Conservation (phyloP, 208 protist species). For the Crithidia fasciculata region DNA sequence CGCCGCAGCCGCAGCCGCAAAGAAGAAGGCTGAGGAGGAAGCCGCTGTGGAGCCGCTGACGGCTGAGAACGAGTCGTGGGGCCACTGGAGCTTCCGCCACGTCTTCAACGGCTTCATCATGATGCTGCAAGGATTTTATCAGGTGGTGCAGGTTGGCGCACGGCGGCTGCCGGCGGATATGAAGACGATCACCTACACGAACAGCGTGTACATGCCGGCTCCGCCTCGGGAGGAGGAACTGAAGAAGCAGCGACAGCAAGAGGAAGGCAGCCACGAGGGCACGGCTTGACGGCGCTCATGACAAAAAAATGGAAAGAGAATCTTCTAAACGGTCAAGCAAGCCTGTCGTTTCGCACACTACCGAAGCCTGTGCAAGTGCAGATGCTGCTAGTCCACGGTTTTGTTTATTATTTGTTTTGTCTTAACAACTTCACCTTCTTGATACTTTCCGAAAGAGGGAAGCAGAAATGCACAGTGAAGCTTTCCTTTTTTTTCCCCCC, state of each 20-base stretch:
- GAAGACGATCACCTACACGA: slow-evolving; percentile 14
- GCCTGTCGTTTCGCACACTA: no score
- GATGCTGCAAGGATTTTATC: slow-evolving; percentile 21
- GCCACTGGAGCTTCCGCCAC: slow-evolving; percentile 30
- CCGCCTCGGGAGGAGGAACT: slow-evolving; percentile 18
- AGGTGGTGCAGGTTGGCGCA: slow-evolving; percentile 9
- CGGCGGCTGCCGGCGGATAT: slow-evolving; percentile 17
- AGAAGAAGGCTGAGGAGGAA: slow-evolving; percentile 10
- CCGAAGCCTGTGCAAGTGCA: no score
- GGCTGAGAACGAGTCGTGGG: slow-evolving; percentile 32
- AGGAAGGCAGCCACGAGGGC: background rate
- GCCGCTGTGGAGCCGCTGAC: slow-evolving; percentile 13
- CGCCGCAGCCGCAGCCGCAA: slow-evolving; percentile 8
- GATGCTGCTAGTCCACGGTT: no score
- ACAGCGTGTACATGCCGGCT: slow-evolving; percentile 18
- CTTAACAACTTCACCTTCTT: no score
- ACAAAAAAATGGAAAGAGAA: background rate
- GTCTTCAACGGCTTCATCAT: slow-evolving; percentile 24
- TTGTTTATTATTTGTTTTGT: no score
- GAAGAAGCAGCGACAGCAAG: background rate
- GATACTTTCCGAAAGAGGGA: no score
- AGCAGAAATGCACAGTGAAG: no score
- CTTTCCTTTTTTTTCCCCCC: no score
- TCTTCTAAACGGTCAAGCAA: no score
- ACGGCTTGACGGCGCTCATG: background rate